Conservation (phyloP, 1,284 basidiomycete species). For the Trichosporon coremiiforme region DNA sequence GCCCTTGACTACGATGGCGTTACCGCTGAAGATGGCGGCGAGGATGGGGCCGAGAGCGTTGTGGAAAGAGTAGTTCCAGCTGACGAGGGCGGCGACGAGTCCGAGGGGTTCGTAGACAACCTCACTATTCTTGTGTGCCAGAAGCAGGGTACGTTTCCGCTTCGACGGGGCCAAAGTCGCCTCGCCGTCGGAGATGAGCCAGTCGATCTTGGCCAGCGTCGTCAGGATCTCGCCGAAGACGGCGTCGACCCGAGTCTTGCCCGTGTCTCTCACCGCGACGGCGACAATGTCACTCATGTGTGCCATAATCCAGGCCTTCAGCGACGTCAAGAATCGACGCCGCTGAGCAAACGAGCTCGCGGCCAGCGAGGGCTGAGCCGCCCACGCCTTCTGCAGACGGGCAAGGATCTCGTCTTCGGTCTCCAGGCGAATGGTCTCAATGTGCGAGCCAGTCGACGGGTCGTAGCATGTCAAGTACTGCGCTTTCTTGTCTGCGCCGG, state of each 20-base stretch:
- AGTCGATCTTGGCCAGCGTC: constrained; percentile 82
- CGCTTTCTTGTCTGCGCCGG: constrained; percentile 53
- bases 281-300: constrained; percentile 74
- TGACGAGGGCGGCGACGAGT: constrained; percentile 87
- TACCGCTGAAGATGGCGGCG: constrained; percentile 84
- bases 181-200: constrained; percentile 77
- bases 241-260: constrained; percentile 91
- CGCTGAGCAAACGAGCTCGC: constrained; percentile 74
- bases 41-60: constrained; percentile 92
- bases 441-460: constrained; percentile 73
- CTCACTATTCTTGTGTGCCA: constrained; percentile 74
- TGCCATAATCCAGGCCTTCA: constrained; percentile 86
- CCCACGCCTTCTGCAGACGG: constrained; percentile 59
- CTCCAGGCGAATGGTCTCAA: constrained; percentile 61
- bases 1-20: constrained; percentile 88
- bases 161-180: constrained; percentile 69
- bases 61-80: constrained; percentile 76
- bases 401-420: constrained; percentile 73
- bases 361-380: constrained; percentile 72
- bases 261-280: constrained; percentile 91
- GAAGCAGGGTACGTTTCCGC: constrained; percentile 71
- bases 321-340: constrained; percentile 74
- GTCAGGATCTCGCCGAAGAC: constrained; percentile 86
- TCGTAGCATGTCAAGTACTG: constrained; percentile 86
- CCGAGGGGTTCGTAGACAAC: constrained; percentile 93